Evolutionary conservation across 768 basidiomycete genomes (phyloP), one percentile per base, ranked within the genome.

Genomic region (Tylopilus vinaceipallidus): DNA sequence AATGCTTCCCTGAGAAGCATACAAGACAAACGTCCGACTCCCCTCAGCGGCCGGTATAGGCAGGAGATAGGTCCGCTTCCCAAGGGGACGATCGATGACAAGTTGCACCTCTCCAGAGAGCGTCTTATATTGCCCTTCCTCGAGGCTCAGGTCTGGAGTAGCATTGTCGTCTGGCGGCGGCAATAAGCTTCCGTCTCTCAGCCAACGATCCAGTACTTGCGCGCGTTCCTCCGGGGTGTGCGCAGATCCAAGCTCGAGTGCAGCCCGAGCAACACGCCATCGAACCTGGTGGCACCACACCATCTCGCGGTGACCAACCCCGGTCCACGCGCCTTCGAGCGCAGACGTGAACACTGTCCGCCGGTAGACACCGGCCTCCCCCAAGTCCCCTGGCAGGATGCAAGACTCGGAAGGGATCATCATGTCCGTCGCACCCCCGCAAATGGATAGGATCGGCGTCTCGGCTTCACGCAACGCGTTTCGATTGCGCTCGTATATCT

Each of bases 201-300:
- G 66, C 90, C 90, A 91, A 42, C 62, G 73, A 54, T 86, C 83
- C 17, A 92, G 67, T 5, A 49, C 54, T 0, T 59, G 71, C 26
- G 71, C 71, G 2, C 67, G 68, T 4, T 40, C 55, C 4, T 58
- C 63, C 23, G 43, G 40, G 0, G 69, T 58, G 3, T 49, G 32
- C 6, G 61, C 49, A n/a, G 54, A 61, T 3, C 78, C 78, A 11
- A 89, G 71, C 58, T 91, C 89, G 6, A 98, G 70, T 22, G 84
- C 84, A 17, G 84, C 81, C 45, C 90, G 77, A 14, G 94, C 94
- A 29, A 95, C 74, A 20, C 84, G 80, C 88, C 87, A 91, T 34
- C 97, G 86, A 10, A 98, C 85, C 69, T 99, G 97, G 68, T 98
- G 91, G 63, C 97, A 98, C 97, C 97, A 99, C 4, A 98, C 92